phyloP scores from a whole-genome alignment of 139 green algal genomes.

The Zygnema cylindricum region DNA sequence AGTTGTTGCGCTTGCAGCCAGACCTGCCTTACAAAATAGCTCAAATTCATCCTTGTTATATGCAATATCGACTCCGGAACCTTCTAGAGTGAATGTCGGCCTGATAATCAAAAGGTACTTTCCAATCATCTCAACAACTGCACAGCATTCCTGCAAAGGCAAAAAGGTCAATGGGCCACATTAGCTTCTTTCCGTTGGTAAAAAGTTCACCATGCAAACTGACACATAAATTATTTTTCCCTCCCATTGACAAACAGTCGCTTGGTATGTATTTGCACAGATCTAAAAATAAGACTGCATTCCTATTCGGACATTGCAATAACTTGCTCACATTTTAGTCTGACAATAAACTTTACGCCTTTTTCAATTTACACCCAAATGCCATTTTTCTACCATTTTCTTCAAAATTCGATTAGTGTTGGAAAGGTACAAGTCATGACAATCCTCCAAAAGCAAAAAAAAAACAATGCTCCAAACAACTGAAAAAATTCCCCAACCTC shows the following conservation, averaged over 20 bases:
- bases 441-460: not conserved
- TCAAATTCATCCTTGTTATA: conserved; percentile 99
- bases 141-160: conserved; percentile 65
- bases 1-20: conserved; percentile 91
- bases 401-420: too few species aligned
- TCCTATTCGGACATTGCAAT: not conserved
- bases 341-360: too few species aligned
- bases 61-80: conserved; percentile 95
- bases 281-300: not conserved
- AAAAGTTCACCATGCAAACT: not conserved
- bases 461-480: not conserved
- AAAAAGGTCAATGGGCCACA: not conserved
- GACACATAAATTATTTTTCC: not conserved
- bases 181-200: not conserved
- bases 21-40: conserved; percentile 78
- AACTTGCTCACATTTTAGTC: not conserved
- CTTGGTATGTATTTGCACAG: not conserved
- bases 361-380: too few species aligned
- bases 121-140: conserved; percentile 77
- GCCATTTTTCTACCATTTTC: too few species aligned
- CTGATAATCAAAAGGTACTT: conserved; percentile 96
- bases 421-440: too few species aligned
- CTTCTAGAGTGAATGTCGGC: conserved; percentile 97
- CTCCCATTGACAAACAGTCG: not conserved
- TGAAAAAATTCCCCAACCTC: not conserved